Conservation (phyloP, 2,329 filamentous ascomycete species). For the Pestalotiopsis sp. region DNA sequence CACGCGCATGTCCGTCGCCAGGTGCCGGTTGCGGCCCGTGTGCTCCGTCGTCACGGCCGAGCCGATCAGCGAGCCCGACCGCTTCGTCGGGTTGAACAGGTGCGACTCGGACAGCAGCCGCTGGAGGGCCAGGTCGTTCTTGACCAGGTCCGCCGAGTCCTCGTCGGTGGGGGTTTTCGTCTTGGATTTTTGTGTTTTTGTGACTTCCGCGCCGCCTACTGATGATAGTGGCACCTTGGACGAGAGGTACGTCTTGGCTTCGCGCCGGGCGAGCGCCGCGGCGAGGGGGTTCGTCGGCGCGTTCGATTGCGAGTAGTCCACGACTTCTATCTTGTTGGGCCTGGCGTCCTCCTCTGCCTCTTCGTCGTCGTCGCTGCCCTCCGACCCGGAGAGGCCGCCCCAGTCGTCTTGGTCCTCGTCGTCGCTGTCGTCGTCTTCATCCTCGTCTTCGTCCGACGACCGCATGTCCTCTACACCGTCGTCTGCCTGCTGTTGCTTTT, state of each 20-base stretch:
- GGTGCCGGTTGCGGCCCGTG: constrained; percentile 74
- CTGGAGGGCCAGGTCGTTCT: constrained; percentile 91
- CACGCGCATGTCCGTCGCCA: constrained; percentile 82
- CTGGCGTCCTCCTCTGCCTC: neutral
- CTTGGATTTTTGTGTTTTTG: constrained; percentile 25
- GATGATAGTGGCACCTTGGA: constrained; percentile 49
- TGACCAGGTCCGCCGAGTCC: constrained; percentile 71
- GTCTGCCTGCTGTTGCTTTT: constrained; percentile 27
- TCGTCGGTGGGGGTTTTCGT: constrained; percentile 45
- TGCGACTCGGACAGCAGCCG: constrained; percentile 90
- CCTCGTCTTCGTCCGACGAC: constrained; percentile 30
- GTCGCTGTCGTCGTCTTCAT: neutral
- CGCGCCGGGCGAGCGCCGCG: constrained; percentile 62
- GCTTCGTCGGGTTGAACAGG: constrained; percentile 63
- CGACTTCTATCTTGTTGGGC: constrained; percentile 54
- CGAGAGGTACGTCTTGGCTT: constrained; percentile 72
- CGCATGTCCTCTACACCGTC: neutral
- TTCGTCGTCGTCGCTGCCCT: neutral
- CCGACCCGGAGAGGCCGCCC: constrained; percentile 23
- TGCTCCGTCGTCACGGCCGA: constrained; percentile 37
- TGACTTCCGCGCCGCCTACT: constrained; percentile 25
- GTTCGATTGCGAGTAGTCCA: constrained; percentile 57
- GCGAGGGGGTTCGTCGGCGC: constrained; percentile 35
- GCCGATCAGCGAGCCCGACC: constrained; percentile 36
- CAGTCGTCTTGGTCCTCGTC: constrained; percentile 14